Base-by-base conservation (phyloP, 2,329 filamentous ascomycete genomes). In the Penicillium hesseltinei region DNA sequence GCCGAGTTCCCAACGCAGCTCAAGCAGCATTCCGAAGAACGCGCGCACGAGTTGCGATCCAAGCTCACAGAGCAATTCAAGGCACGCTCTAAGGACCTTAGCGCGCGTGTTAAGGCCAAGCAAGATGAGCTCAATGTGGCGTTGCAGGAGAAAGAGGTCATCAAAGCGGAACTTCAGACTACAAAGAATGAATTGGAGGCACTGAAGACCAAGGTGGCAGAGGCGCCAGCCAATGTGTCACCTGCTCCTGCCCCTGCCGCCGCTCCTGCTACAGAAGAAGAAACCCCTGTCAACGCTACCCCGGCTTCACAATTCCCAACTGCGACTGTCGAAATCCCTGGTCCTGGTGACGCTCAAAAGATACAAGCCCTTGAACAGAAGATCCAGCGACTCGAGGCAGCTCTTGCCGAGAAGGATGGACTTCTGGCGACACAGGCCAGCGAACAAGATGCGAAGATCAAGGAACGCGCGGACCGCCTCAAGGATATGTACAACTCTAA, bases 401-500 rank as follows among this genome's bases (percentile, higher is more conserved):
- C 79, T 31, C 69, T 82, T 50, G 75, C 77, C 31, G 78, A 81
- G 47, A 81, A 84, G 62, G 75, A 82, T 31, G 62, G 58, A 46
- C 54, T 58, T 63, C 71, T 49, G 75, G 74, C 79, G 38, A 75
- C 80, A 25, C 81, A 84, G 62, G 75, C 82, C 55, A 68, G 75
- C 9, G 77, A 82, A 50, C 72, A 80, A 33, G 81, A 84, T 51
- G 72, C 78, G 27, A 75, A 79, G 51, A 68, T 80, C 56, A 77
- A 82, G 48, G 75, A 79, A 56, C 71, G 75, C 11, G 71, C 78
- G 1, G 81, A 83, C 53, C 84, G 87, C 59, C 78, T 88, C 17
- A 89, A 92, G 68, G 82, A 84, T 31, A 85, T 82, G 11, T 80
- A 90, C 58, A 89, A 89, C 66, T 86, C 84, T 69, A 91, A 89